Base-by-base conservation (phyloP, 495 filamentous ascomycete genomes). In the Xanthoparmelia taractica region DNA sequence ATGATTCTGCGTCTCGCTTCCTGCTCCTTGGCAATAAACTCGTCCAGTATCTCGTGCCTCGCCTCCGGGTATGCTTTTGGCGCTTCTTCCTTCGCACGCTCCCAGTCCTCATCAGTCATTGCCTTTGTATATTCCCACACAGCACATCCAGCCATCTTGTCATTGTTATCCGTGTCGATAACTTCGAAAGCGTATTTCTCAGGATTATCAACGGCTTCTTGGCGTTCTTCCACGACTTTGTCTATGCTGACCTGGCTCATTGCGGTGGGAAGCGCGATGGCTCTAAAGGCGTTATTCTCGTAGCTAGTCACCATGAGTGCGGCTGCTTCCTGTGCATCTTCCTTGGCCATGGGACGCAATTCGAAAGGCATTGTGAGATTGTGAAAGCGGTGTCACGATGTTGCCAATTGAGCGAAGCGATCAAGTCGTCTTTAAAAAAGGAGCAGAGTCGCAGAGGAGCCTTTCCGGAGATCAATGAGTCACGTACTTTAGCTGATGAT, bases 1-100 rank as follows among this genome's bases (percentile, higher is more conserved):
- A 61, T 65, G 58, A 65, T 31, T 33, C 34, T 65, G 40, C 47
- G 33, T 36, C 48, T 61, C 12, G 17, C 27, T 25, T 60, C 63
- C 25, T 60, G n/a, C 29, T 48, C 31, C 60, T 61, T 61, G 17
- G 15, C 20, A 11, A 57, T 10, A 17, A 61, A 57, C 18, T 36
- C 41, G 18, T 1, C 20, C 18, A 61, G 1, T 10, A 61, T 25
- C 17, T 65, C 63, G 18, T 17, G 4, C 29, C 41, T 57, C 38
- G 58, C 63, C 5, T 57, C 63, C 2, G 48, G 58, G 12, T n/a
- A 57, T 57, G 12, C 7, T 1, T 23, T 65, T 48, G 40, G 13
- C 29, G 38, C 48, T 45, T 61, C 47, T 13, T 48, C 36, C 18
- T 6, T 38, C 15, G 31, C 47, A 25, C 36, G 55, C 17, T 47